Percentiles rank a stretch among this genome's conserved stretches.
phyloP scores from a whole-genome alignment of 1,139 yeast genomes.

The Suzukiozyma palmioleophila region DNA sequence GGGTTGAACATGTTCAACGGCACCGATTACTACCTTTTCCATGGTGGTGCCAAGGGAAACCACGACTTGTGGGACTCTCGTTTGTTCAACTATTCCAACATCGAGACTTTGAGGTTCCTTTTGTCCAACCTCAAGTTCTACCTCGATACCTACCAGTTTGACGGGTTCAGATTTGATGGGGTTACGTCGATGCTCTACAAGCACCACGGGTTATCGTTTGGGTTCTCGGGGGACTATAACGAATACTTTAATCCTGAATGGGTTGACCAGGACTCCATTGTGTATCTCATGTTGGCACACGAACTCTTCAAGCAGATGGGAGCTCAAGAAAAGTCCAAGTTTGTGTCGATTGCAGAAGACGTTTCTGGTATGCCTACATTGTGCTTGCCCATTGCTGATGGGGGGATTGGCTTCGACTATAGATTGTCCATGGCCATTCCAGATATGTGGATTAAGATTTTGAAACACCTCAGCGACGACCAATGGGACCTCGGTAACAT shows the following conservation, averaged over 20 bases:
- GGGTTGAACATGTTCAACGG: constrained; percentile 95
- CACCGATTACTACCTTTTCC: constrained; percentile 92
- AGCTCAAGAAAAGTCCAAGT: constrained; percentile 32
- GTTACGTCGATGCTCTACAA: constrained; percentile 89
- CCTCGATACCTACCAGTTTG: constrained; percentile 79
- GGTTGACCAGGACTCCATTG: constrained; percentile 84
- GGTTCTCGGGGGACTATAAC: constrained; percentile 88
- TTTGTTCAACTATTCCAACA: constrained; percentile 82
- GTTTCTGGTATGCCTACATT: constrained; percentile 97
- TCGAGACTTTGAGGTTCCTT: constrained; percentile 85
- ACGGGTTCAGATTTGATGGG: constrained; percentile 96
- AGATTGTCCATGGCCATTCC: constrained; percentile 96
- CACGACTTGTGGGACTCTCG: constrained; percentile 96
- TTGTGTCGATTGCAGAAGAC: constrained; percentile 90
- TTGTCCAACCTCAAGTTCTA: constrained; percentile 84
- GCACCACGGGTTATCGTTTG: constrained; percentile 89
- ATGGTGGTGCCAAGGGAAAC: constrained; percentile 76
- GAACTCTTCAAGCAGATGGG: constrained; percentile 57
- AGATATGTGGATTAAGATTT: constrained; percentile 96
- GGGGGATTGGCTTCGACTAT: constrained; percentile 94
- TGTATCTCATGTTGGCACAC: constrained; percentile 86
- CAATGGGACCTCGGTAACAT: constrained; percentile 88
- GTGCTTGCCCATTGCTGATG: constrained; percentile 65
- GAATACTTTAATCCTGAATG: constrained; percentile 81
- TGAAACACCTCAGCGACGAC: constrained; percentile 81